Evolutionary conservation across 176 grass and related monocot genomes (phyloP).

Genomic region (Bolboschoenus planiculmis): DNA sequence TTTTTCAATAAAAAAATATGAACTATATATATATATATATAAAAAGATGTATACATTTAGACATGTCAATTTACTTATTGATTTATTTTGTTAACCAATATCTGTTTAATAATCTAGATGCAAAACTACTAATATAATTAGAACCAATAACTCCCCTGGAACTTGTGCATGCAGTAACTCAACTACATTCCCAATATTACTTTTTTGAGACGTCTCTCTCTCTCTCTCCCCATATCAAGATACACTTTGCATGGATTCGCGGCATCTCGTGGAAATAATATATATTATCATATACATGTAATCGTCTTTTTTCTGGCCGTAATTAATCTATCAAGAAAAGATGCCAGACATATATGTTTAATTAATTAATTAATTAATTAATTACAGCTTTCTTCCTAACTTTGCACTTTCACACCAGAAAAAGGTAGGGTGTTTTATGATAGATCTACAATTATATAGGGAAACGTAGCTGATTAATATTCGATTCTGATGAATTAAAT

Average conservation of each 20-base stretch:
- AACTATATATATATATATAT: too few species aligned
- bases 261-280: conserved; percentile 6
- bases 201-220: background rate
- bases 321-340: conserved; percentile 2
- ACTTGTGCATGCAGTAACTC: too few species aligned
- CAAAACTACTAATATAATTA: too few species aligned
- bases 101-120: too few species aligned
- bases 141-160: too few species aligned
- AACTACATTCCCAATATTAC: background rate
- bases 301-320: background rate
- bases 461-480: background rate
- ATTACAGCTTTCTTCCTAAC: background rate
- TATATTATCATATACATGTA: background rate
- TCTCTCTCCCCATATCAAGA: background rate
- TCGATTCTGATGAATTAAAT: background rate
- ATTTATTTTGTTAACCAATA: too few species aligned
- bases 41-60: too few species aligned
- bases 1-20: too few species aligned
- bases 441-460: background rate
- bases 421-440: background rate
- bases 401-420: background rate
- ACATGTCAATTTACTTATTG: too few species aligned
- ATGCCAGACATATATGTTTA: background rate
- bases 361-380: background rate
- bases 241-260: background rate